Evolutionary conservation across 2,329 filamentous ascomycete species (phyloP), one percentile per base, ranked within the genome.

Genomic region (Aureobasidium sp.): DNA sequence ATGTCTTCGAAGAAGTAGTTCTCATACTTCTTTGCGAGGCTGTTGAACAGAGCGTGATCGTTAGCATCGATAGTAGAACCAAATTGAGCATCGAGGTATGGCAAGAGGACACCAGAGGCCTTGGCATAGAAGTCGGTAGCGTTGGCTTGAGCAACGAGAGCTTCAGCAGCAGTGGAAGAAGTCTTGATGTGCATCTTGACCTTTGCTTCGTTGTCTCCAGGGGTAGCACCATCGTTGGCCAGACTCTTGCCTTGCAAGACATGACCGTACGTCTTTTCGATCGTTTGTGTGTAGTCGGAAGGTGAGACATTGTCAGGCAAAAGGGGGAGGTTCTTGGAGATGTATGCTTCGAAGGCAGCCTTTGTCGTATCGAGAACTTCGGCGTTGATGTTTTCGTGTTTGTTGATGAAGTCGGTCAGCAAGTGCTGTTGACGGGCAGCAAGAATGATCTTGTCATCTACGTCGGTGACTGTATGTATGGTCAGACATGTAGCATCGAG

Each of bases 1-100:
- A 97, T 92, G 69, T 97, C 93, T 62, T 89, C 85, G 71, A 89
- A 88, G 74, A 97, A 97, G 15, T 90, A 83, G n/a, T 83, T 79
- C 74, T 97, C 93, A 78, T 91, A 96, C 70, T 87, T 87, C 73
- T 89, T 83, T 0, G 93, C 96, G 30, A 97, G 82, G 65, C 89
- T 86, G 3, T 89, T 94, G 74, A 96, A 97, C 63, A 97, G 92
- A n/a, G 78, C 78, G 71, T 88, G 83, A 66, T 88, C 82, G 47
- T 80, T 79, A 21, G 82, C 80, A 63, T 83, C 77, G 42, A 88
- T 82, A 0, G 76, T 78, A 5, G 80, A 74, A 37, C 83, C 82
- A 64, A 85, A 74, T 15, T 84, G 70, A 1, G 78, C 73, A 70
- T 97, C 93, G 21, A 97, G 82, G 70, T 93, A 94, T 0, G 91